A percentile compares a stretch with the other conserved stretches of the same genome.
These are phyloP conservation scores for Apiospora malaysiana DNA, from an alignment of 2,329 filamentous ascomycete genomes.

Conservation along the genomic window DNA sequence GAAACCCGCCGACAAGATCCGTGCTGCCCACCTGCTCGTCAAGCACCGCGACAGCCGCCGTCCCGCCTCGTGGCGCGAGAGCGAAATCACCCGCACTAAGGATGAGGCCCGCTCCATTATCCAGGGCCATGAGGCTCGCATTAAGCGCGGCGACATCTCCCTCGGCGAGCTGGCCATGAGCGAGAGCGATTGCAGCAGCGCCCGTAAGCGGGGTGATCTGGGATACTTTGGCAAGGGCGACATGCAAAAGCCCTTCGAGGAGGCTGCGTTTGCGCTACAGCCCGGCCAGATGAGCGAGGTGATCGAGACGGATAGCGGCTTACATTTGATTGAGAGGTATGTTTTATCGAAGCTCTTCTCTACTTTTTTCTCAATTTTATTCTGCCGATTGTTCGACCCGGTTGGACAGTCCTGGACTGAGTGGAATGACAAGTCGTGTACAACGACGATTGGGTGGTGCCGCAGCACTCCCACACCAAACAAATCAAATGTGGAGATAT, in stretches of 20 bases:
- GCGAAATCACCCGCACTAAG: constrained; percentile 85
- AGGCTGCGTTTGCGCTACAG: constrained; percentile 89
- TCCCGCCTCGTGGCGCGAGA: constrained; percentile 91
- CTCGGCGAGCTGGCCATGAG: constrained; percentile 85
- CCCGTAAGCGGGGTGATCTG: constrained; percentile 90
- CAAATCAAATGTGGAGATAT: background rate
- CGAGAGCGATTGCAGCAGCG: constrained; percentile 95
- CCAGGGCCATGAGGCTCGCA: constrained; percentile 74
- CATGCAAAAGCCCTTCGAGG: constrained; percentile 99
- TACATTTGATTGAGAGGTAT: constrained; percentile 86
- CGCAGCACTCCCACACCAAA: background rate
- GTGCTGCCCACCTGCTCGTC: constrained; percentile 88
- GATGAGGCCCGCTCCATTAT: constrained; percentile 85
- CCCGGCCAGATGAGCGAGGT: constrained; percentile 85
- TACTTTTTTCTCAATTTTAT: background rate
- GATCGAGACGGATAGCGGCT: constrained; percentile 89
- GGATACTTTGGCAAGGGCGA: constrained; percentile 94
- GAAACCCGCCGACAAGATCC: constrained; percentile 78
- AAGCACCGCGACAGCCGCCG: constrained; percentile 91
- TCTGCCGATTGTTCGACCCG: background rate
- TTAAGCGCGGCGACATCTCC: constrained; percentile 69
- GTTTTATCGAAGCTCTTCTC: background rate
- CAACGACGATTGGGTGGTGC: background rate
- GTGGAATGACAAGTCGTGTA: background rate
- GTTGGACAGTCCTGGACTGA: background rate